These are phyloP conservation scores for Nakazawaea molendinolei DNA, from an alignment of 805 yeast genomes.

Conservation along the genomic window DNA sequence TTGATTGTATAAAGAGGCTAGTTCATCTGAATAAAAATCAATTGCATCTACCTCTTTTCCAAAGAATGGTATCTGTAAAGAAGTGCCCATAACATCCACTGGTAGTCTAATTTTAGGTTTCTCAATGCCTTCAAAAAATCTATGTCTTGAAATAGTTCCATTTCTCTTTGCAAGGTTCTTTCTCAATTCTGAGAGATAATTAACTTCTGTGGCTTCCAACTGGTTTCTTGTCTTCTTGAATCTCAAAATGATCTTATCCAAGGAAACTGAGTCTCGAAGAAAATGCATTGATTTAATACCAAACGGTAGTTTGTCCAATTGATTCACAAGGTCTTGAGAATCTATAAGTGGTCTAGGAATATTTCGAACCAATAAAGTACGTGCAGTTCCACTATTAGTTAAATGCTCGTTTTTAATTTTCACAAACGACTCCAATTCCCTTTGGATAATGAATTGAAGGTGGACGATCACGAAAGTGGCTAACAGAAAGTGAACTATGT, in stretches of 20 bases:
- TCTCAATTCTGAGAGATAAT: slow-evolving; percentile 13
- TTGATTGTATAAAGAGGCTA: not conserved
- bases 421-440: slow-evolving; percentile 49
- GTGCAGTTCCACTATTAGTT: slow-evolving; percentile 18
- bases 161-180: no score
- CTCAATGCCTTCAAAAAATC: slow-evolving; percentile 2
- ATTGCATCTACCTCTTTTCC: not conserved
- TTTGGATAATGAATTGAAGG: slow-evolving; percentile 48
- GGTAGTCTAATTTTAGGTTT: not conserved
- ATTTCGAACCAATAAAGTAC: slow-evolving; percentile 34
- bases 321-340: slow-evolving; percentile 18
- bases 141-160: not conserved
- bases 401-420: no score
- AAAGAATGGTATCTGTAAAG: slow-evolving; percentile 6
- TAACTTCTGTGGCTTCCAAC: slow-evolving; percentile 34
- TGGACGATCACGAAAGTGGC: slow-evolving; percentile 46
- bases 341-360: slow-evolving; percentile 32
- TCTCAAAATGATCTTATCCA: slow-evolving; percentile 25
- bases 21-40: slow-evolving; percentile 2
- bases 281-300: slow-evolving; percentile 56
- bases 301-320: slow-evolving; percentile 41
- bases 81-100: not conserved
- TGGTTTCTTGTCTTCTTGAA: slow-evolving; percentile 23
- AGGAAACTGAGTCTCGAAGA: slow-evolving; percentile 35
- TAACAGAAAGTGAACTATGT: slow-evolving; percentile 59